A percentile compares a stretch with the other conserved stretches of the same genome.
Conservation (phyloP, 306 rosid genomes). For the Sicyos baderoa region DNA sequence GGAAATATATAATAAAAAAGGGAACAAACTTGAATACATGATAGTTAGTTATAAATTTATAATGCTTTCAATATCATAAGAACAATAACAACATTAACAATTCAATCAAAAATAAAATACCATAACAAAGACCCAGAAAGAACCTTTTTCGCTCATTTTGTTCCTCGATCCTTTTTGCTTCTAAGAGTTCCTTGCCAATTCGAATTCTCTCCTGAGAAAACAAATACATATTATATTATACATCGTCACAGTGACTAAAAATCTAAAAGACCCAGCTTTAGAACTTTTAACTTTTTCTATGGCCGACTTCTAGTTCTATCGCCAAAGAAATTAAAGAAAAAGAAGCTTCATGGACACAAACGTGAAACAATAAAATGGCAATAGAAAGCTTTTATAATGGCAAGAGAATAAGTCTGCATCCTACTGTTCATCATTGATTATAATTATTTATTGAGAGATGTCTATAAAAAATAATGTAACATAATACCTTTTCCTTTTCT, state of each 20-base stretch:
- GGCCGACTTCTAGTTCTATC: background rate
- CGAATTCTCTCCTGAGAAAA: constrained; percentile 82
- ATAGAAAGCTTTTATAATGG: background rate
- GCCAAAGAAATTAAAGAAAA: constrained; percentile 2
- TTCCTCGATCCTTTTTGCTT: constrained; percentile 93
- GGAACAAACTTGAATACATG: background rate
- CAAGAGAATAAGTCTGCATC: background rate
- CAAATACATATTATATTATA: constrained; percentile 10
- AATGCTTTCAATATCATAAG: background rate
- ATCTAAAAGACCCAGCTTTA: background rate
- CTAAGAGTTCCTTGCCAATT: constrained; percentile 87
- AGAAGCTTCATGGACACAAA: background rate
- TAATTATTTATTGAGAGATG: background rate
- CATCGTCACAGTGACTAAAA: background rate
- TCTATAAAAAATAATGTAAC: background rate
- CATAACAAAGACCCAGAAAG: constrained; percentile 17
- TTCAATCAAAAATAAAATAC: background rate
- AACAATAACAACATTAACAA: background rate
- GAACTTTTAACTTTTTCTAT: background rate
- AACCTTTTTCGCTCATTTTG: constrained; percentile 93
- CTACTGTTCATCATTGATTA: background rate
- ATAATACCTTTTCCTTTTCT: constrained; percentile 78
- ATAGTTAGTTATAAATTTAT: background rate
- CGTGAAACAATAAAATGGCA: background rate
- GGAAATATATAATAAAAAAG: constrained; percentile 13